These are phyloP conservation scores for Terfezia boudieri DNA, from an alignment of 495 filamentous ascomycete species.

Conservation along the genomic window DNA sequence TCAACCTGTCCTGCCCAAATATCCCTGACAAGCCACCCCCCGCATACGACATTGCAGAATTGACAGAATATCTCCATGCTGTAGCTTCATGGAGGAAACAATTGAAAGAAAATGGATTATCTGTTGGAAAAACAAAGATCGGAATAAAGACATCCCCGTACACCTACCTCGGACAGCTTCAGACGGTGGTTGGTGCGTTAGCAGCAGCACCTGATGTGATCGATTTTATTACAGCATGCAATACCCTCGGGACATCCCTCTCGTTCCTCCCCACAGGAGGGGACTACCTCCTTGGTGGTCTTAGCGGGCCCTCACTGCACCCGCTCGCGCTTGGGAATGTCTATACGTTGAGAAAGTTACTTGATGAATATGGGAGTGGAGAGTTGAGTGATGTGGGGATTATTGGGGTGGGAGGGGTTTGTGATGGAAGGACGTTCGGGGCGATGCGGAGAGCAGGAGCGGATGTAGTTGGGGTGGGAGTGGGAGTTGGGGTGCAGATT, in stretches of 20 bases:
- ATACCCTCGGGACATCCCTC: slow-evolving; percentile 46
- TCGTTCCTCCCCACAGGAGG: slow-evolving; percentile 24
- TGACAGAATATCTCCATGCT: slow-evolving; percentile 27
- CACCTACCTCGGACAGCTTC: slow-evolving; percentile 39
- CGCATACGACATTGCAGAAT: slow-evolving; percentile 30
- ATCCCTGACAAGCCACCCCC: slow-evolving; percentile 42
- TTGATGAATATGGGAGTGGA: slow-evolving; percentile 22
- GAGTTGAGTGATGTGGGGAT: slow-evolving; percentile 28
- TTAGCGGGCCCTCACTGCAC: slow-evolving; percentile 45
- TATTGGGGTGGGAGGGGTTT: slow-evolving; percentile 47
- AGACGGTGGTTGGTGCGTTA: slow-evolving; percentile 27
- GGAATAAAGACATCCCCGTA: slow-evolving; percentile 50
- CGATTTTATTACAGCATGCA: slow-evolving; percentile 45
- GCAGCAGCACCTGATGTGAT: slow-evolving; percentile 19
- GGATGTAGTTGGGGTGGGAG: slow-evolving; percentile 34
- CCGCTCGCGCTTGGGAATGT: slow-evolving; percentile 57
- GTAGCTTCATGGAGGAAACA: slow-evolving; percentile 10
- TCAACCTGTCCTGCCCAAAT: slow-evolving; percentile 57
- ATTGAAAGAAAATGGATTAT: background rate
- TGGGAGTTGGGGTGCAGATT: slow-evolving; percentile 31
- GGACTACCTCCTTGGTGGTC: slow-evolving; percentile 36
- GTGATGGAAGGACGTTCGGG: slow-evolving; percentile 31
- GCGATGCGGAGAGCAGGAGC: slow-evolving; percentile 45
- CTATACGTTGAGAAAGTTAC: slow-evolving; percentile 29
- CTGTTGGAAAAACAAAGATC: slow-evolving; percentile 12